Conservation (phyloP, 768 basidiomycete genomes). For the Lactarius trivialis region DNA sequence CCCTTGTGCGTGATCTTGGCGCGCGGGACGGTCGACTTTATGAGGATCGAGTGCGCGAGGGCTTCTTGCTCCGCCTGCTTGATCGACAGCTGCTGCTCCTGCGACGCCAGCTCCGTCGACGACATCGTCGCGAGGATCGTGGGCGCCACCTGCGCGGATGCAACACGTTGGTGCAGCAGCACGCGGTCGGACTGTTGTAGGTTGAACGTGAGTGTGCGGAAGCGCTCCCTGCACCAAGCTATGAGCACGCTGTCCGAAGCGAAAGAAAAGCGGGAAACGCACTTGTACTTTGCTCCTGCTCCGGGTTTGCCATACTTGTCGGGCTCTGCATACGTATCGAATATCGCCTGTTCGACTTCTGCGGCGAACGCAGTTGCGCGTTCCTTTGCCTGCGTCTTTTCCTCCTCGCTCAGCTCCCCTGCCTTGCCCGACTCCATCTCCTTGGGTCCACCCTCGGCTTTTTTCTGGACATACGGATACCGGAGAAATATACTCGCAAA, state of each 20-base stretch:
- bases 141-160: conserved; percentile 55
- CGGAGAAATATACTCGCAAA: conserved; percentile 64
- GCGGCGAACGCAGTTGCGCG: conserved; percentile 58
- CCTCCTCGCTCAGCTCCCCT: conserved; percentile 44
- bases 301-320: conserved; percentile 62
- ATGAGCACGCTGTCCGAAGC: not conserved
- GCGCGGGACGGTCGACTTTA: conserved; percentile 53
- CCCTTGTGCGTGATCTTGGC: conserved; percentile 94
- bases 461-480: conserved; percentile 49
- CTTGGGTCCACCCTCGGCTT: not conserved
- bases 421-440: conserved; percentile 6
- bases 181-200: conserved; percentile 76
- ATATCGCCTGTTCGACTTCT: conserved; percentile 71
- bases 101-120: conserved; percentile 82
- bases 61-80: conserved; percentile 77
- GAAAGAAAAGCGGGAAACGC: conserved; percentile 28
- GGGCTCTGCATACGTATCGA: conserved; percentile 67
- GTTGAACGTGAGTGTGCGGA: conserved; percentile 86
- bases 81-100: conserved; percentile 78
- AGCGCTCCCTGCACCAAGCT: conserved; percentile 61
- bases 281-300: conserved; percentile 81
- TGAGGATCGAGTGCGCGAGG: conserved; percentile 77
- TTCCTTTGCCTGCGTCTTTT: conserved; percentile 50
- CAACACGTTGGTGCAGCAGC: conserved; percentile 73
- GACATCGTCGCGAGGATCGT: conserved; percentile 78